These are phyloP conservation scores for Astrephomene gubernaculifera DNA, from an alignment of 139 green algal species.

Conservation along the genomic window DNA sequence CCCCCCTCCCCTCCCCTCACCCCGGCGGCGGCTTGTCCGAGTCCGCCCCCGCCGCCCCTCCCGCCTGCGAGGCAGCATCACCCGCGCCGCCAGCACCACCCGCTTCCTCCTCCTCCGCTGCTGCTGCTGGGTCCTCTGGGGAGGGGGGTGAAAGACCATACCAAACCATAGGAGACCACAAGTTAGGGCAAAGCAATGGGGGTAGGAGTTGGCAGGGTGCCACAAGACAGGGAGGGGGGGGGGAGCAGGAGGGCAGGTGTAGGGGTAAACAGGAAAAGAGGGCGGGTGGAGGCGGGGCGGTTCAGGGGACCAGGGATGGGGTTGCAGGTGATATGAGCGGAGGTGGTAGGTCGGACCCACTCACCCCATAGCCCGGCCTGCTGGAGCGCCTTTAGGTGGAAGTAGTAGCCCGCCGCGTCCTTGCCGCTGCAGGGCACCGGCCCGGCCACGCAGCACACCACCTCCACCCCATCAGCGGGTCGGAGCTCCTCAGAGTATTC, in stretches of 20 bases:
- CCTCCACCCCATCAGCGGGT: neutral
- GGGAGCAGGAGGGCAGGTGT: neutral
- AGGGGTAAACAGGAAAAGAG: no score
- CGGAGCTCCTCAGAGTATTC: constrained; percentile 29
- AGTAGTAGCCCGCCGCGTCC: constrained; percentile 72
- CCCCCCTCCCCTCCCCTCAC: no score
- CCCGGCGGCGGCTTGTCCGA: constrained; percentile 43
- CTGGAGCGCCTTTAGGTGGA: constrained; percentile 68
- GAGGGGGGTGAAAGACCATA: no score
- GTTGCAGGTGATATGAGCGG: neutral
- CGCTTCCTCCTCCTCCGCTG: neutral
- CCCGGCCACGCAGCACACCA: constrained; percentile 38
- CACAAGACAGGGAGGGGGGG: neutral
- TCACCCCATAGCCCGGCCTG: constrained; percentile 70
- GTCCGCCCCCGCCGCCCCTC: neutral
- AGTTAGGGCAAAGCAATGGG: no score
- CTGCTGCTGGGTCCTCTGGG: neutral
- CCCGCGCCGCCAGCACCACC: neutral
- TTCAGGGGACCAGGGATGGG: neutral
- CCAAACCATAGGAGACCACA: no score
- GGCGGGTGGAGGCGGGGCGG: neutral
- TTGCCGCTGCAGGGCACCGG: constrained; percentile 47
- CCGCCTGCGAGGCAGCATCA: neutral
- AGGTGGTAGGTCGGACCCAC: constrained; percentile 16
- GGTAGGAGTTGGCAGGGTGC: no score